Evolutionary conservation across 495 filamentous ascomycete genomes (phyloP).

Genomic region (Hypomontagnella submonticulosa): DNA sequence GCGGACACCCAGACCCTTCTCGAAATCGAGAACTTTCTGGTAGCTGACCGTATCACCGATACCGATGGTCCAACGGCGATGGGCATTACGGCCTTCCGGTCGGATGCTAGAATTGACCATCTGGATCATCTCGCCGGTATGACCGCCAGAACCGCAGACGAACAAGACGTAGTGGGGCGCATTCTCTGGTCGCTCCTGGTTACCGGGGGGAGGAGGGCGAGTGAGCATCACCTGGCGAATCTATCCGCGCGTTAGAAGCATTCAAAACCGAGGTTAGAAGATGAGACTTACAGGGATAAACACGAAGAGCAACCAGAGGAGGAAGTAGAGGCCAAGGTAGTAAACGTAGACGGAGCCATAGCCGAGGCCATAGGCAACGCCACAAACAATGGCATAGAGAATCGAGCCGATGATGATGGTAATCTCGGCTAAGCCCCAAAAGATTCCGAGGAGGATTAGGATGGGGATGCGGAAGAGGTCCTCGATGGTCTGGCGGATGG

Average conservation of each 20-base stretch:
- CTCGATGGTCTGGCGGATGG: not conserved
- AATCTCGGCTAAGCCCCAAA: constrained; percentile 2
- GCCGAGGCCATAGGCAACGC: not conserved
- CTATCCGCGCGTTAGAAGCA: constrained; percentile 17
- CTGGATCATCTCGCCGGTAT: constrained; percentile 92
- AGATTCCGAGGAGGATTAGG: not conserved
- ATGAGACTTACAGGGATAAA: constrained; percentile 43
- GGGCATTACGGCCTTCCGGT: constrained; percentile 57
- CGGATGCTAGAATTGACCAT: constrained; percentile 68
- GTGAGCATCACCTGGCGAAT: constrained; percentile 11
- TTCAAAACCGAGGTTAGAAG: not conserved
- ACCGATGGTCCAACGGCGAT: constrained; percentile 85
- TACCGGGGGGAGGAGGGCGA: not conserved
- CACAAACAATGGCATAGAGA: constrained; percentile 19
- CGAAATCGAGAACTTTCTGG: constrained; percentile 49
- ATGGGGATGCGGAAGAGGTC: not conserved
- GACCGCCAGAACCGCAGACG: constrained; percentile 91
- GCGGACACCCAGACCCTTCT: constrained; percentile 43
- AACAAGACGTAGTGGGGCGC: constrained; percentile 74
- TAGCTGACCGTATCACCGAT: constrained; percentile 78
- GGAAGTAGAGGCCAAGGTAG: not conserved
- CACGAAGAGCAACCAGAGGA: constrained; percentile 29
- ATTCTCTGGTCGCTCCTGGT: not conserved
- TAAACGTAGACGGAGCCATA: too few species aligned
- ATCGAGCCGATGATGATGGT: constrained; percentile 1